These are phyloP conservation scores for Neofusicoccum laricinum DNA, from an alignment of 2,329 filamentous ascomycete genomes.

Conservation along the genomic window DNA sequence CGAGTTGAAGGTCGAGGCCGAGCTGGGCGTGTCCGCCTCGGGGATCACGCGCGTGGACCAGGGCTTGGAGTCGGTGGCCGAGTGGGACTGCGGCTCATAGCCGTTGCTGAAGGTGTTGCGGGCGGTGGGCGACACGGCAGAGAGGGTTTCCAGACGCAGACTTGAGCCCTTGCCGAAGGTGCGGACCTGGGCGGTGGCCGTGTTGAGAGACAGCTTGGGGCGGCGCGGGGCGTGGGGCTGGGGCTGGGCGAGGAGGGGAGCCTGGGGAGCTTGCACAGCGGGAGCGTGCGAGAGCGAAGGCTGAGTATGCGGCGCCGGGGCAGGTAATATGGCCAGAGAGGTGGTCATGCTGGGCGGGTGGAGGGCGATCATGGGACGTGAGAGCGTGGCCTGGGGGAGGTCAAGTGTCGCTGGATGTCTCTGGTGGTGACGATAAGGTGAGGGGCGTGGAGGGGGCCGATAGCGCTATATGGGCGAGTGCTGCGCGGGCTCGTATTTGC, in stretches of 20 bases:
- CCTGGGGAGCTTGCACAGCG: not conserved
- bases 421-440: not conserved
- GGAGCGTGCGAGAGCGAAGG: not conserved
- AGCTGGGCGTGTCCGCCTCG: constrained; percentile 33
- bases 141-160: constrained; percentile 52
- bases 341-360: constrained; percentile 38
- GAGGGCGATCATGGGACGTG: constrained; percentile 28
- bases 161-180: constrained; percentile 55
- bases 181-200: constrained; percentile 44
- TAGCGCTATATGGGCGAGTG: not conserved
- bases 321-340: constrained; percentile 45
- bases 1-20: constrained; percentile 39
- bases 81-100: constrained; percentile 39
- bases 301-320: constrained; percentile 15
- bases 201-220: constrained; percentile 62
- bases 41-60: constrained; percentile 21
- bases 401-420: not conserved
- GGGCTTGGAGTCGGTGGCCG: constrained; percentile 28
- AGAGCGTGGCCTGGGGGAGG: constrained; percentile 17
- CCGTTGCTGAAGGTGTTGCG: constrained; percentile 63
- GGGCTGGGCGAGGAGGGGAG: not conserved
- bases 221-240: constrained; percentile 36
- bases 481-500: not conserved
- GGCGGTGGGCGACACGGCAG: constrained; percentile 58
- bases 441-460: not conserved